Percentiles rank a stretch among this genome's conserved stretches.
Conservation (phyloP, 495 filamentous ascomycete species). For the Trichoderma gamsii region DNA sequence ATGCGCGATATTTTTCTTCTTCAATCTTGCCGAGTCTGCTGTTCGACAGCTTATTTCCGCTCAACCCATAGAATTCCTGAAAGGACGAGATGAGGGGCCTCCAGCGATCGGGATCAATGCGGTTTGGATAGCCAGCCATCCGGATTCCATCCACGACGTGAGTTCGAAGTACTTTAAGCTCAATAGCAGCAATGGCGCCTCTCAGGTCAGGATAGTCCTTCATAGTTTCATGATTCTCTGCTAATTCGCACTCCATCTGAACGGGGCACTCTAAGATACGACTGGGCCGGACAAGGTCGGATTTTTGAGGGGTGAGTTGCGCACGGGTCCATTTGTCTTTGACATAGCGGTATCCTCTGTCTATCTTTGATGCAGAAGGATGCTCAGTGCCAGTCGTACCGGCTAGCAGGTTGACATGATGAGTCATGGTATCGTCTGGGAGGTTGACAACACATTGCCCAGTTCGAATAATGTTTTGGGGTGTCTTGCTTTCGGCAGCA, state of each 20-base stretch:
- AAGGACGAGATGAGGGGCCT: slow-evolving; percentile 40
- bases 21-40: slow-evolving; percentile 27
- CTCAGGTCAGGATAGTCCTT: slow-evolving; percentile 25
- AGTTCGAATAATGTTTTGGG: slow-evolving; percentile 38
- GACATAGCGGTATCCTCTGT: slow-evolving; percentile 29
- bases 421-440: slow-evolving; percentile 33
- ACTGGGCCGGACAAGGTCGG: slow-evolving; percentile 26
- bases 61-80: slow-evolving; percentile 37
- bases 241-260: slow-evolving; percentile 38
- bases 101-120: slow-evolving; percentile 40
- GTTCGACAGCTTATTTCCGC: slow-evolving; percentile 20
- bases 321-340: slow-evolving; percentile 39
- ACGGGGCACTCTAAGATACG: slow-evolving; percentile 38
- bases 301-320: slow-evolving; percentile 30
- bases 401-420: slow-evolving; percentile 34
- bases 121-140: slow-evolving; percentile 33
- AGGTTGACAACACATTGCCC: slow-evolving; percentile 43
- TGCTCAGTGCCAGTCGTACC: slow-evolving; percentile 33
- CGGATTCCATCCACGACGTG: slow-evolving; percentile 26
- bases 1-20: slow-evolving; percentile 34
- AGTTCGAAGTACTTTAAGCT: slow-evolving; percentile 29
- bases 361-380: slow-evolving; percentile 26
- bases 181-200: slow-evolving; percentile 26
- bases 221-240: slow-evolving; percentile 28
- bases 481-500: slow-evolving; percentile 32